Conservation (phyloP, 148 eudicot species). For the Nepenthes mirabilis region DNA sequence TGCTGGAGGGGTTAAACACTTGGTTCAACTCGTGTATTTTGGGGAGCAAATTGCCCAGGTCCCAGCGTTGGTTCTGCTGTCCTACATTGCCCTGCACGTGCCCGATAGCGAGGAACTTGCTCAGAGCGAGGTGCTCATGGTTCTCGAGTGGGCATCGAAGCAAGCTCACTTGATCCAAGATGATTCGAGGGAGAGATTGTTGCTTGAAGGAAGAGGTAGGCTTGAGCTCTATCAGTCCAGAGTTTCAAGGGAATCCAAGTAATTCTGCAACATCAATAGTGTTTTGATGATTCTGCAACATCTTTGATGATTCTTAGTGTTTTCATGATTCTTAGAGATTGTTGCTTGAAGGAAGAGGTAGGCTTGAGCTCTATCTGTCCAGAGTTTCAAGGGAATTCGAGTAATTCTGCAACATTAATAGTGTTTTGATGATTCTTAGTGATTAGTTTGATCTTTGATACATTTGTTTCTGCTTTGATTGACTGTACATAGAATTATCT, state of each 20-base stretch:
- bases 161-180: slow-evolving; percentile 49
- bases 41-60: slow-evolving; percentile 66
- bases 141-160: slow-evolving; percentile 88
- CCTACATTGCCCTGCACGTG: slow-evolving; percentile 55
- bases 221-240: slow-evolving; percentile 81
- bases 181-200: slow-evolving; percentile 39
- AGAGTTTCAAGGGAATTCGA: slow-evolving; percentile 18
- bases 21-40: slow-evolving; percentile 80
- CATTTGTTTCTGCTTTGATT: too few species aligned
- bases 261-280: neutral
- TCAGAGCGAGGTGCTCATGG: slow-evolving; percentile 51
- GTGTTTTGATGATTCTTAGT: neutral
- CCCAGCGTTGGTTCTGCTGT: slow-evolving; percentile 48
- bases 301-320: neutral
- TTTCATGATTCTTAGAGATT: too few species aligned
- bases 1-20: slow-evolving; percentile 71
- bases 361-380: slow-evolving; percentile 73
- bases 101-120: slow-evolving; percentile 85
- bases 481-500: too few species aligned
- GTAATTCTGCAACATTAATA: neutral
- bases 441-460: too few species aligned
- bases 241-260: slow-evolving; percentile 11
- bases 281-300: neutral
- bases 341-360: slow-evolving; percentile 40
- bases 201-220: slow-evolving; percentile 57